Evolutionary conservation across 306 rosid genomes (phyloP).

Genomic region (Begonia masoniana): DNA sequence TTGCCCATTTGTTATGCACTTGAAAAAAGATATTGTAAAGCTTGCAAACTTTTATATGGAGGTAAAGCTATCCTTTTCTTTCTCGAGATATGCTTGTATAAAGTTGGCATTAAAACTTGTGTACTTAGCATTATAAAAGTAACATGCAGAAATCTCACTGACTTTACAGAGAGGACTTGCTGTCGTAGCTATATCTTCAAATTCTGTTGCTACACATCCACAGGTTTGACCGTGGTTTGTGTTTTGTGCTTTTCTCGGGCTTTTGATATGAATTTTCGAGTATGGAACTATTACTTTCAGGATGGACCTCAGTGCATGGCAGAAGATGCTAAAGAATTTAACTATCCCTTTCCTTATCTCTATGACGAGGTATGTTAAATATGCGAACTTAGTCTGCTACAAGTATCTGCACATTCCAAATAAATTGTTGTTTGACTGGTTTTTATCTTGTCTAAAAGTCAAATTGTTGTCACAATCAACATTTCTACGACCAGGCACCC

Average conservation of each 20-base stretch:
- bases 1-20: conserved; percentile 83
- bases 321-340: conserved; percentile 65
- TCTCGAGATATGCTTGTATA: conserved; percentile 1
- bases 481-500: no score
- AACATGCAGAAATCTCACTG: conserved; percentile 7
- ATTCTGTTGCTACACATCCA: conserved; percentile 71
- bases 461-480: no score
- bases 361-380: conserved; percentile 56
- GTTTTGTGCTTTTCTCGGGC: conserved; percentile 16
- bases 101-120: not conserved
- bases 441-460: no score
- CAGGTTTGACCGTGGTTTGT: conserved; percentile 49
- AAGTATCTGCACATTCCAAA: no score
- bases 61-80: conserved; percentile 29
- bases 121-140: conserved; percentile 2
- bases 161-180: conserved; percentile 72
- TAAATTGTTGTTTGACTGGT: no score
- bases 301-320: conserved; percentile 91
- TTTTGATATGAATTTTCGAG: conserved; percentile 25
- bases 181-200: conserved; percentile 76
- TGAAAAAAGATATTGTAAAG: conserved; percentile 65
- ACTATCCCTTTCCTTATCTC: conserved; percentile 82
- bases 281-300: conserved; percentile 45
- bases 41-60: conserved; percentile 63
- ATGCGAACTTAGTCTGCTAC: no score